Percentiles rank a stretch among this genome's conserved stretches.
phyloP scores from a whole-genome alignment of 2,329 filamentous ascomycete species.

The Fusarium acutatum region DNA sequence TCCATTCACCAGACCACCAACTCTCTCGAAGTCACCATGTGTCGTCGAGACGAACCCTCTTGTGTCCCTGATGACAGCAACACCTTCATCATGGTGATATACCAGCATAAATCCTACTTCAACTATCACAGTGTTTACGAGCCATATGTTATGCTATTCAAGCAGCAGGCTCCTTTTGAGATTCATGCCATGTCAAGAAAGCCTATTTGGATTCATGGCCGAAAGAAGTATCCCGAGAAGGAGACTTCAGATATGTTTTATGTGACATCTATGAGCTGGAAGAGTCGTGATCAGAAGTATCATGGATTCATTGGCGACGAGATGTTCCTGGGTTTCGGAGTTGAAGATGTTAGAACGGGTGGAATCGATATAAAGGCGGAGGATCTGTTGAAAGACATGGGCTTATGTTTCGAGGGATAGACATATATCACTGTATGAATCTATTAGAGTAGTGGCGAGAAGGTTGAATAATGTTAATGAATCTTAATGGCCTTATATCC shows the following conservation, averaged over 20 bases:
- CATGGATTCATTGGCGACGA: constrained; percentile 66
- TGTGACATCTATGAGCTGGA: constrained; percentile 66
- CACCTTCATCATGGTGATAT: constrained; percentile 63
- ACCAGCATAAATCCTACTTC: constrained; percentile 63
- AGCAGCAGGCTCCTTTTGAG: constrained; percentile 57
- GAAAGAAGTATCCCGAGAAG: constrained; percentile 45
- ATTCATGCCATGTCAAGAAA: constrained; percentile 58
- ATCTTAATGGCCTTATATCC: background rate
- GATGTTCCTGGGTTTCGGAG: constrained; percentile 63
- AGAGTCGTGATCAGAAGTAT: constrained; percentile 54
- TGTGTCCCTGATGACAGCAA: constrained; percentile 56
- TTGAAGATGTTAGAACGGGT: constrained; percentile 60
- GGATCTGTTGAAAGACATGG: constrained; percentile 56
- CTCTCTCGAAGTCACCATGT: constrained; percentile 64
- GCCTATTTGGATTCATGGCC: constrained; percentile 65
- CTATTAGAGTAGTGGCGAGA: background rate
- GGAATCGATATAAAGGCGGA: constrained; percentile 61
- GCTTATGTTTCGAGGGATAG: constrained; percentile 33
- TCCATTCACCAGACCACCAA: constrained; percentile 69
- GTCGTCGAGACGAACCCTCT: constrained; percentile 53
- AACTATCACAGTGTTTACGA: constrained; percentile 62
- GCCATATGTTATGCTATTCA: constrained; percentile 63
- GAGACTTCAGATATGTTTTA: constrained; percentile 64
- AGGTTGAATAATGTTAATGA: background rate
- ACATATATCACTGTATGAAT: background rate